phyloP scores from a whole-genome alignment of 2,329 filamentous ascomycete species.

The Pestalotiopsis sp. region DNA sequence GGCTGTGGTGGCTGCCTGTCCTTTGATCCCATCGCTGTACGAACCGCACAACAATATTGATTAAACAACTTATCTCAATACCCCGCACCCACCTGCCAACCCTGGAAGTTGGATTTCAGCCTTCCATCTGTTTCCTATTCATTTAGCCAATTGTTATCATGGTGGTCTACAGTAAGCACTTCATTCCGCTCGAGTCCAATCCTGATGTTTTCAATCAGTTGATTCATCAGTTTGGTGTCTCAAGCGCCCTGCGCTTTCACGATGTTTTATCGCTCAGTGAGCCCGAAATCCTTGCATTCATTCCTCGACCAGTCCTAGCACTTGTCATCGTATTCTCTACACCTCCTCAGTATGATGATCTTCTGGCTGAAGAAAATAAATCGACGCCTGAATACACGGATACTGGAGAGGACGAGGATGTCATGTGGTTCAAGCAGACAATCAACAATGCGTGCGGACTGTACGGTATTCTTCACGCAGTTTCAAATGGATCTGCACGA shows the following conservation, averaged over 20 bases:
- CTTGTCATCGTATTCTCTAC: constrained; percentile 70
- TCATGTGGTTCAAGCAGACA: constrained; percentile 73
- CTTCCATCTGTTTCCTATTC: too few relatives aligned
- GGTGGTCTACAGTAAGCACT: constrained; percentile 22
- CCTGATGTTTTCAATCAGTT: constrained; percentile 68
- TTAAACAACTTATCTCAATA: too few relatives aligned
- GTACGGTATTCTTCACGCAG: constrained; percentile 65
- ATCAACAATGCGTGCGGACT: constrained; percentile 72
- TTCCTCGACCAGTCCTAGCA: constrained; percentile 63
- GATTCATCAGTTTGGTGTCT: constrained; percentile 62
- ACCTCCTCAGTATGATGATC: constrained; percentile 57
- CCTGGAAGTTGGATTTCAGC: too few relatives aligned
- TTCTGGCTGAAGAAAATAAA: constrained; percentile 37
- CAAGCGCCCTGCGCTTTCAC: constrained; percentile 59
- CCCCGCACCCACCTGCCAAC: too few relatives aligned
- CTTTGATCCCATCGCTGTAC: too few relatives aligned
- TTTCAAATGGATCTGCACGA: constrained; percentile 59
- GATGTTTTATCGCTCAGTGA: constrained; percentile 72
- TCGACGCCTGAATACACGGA: constrained; percentile 15
- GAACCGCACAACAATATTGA: too few relatives aligned
- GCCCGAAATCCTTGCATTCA: constrained; percentile 53
- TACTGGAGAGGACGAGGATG: constrained; percentile 54
- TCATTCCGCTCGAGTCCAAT: constrained; percentile 43
- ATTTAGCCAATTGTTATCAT: not conserved
- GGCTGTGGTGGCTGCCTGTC: too few relatives aligned